Percentiles rank a stretch among this genome's conserved stretches.
Evolutionary conservation across 768 basidiomycete species (phyloP).

Genomic region (Termitomyces sp.): DNA sequence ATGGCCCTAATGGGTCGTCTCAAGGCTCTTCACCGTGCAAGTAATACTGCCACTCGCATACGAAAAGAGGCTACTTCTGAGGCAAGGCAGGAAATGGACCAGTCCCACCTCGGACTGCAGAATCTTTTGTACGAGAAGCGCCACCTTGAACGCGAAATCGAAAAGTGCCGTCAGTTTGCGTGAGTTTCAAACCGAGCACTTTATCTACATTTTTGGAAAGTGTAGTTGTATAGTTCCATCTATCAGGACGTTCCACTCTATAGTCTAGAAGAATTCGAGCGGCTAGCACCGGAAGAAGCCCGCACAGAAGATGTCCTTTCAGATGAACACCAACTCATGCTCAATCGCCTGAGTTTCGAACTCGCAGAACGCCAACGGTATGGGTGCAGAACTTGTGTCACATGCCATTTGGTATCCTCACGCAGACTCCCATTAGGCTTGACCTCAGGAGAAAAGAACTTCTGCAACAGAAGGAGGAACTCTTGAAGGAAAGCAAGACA

Average conservation of each 20-base stretch:
- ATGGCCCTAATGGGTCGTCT: conserved; percentile 75
- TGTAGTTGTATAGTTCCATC: conserved; percentile 51
- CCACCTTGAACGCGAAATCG: conserved; percentile 87
- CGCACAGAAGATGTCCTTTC: conserved; percentile 54
- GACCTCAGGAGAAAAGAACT: conserved; percentile 69
- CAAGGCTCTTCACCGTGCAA: conserved; percentile 71
- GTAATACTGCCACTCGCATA: conserved; percentile 62
- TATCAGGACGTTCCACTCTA: conserved; percentile 85
- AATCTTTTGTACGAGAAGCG: conserved; percentile 87
- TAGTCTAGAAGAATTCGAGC: conserved; percentile 58
- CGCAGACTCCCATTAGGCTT: conserved; percentile 40
- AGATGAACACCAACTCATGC: conserved; percentile 80
- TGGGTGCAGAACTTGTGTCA: conserved; percentile 13
- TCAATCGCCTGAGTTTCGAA: conserved; percentile 83
- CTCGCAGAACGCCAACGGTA: conserved; percentile 85
- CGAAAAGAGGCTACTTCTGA: conserved; percentile 69
- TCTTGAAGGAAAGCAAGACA: conserved; percentile 75
- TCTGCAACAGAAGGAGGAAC: conserved; percentile 62
- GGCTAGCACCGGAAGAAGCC: conserved; percentile 63
- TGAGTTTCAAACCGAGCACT: conserved; percentile 32
- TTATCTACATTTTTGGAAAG: neutral
- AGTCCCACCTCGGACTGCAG: conserved; percentile 79
- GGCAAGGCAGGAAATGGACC: conserved; percentile 85
- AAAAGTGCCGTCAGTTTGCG: conserved; percentile 91
- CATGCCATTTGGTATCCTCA: neutral